phyloP scores from a whole-genome alignment of 139 green algal genomes.

The Volvox reticuliferus region DNA sequence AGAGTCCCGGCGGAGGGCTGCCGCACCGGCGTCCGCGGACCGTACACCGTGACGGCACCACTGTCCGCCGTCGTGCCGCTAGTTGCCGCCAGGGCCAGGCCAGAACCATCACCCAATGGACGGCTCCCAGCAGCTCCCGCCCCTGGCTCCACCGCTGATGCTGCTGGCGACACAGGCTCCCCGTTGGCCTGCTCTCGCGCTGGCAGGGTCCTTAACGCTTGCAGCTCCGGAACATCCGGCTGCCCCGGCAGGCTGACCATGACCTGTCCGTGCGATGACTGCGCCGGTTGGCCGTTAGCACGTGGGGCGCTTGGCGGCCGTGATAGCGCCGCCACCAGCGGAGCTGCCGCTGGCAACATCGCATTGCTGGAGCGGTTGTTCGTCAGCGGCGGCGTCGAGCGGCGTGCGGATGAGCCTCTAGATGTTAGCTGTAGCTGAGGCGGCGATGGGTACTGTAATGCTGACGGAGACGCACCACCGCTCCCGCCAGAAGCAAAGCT shows the following conservation, averaged over 20 bases:
- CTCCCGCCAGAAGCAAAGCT: background rate
- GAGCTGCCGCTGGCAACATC: background rate
- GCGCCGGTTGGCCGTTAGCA: background rate
- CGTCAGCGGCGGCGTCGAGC: constrained; percentile 5
- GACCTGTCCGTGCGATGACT: background rate
- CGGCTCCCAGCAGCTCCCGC: background rate
- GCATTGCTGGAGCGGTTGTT: constrained; percentile 8
- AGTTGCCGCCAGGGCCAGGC: background rate
- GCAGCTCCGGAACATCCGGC: constrained; percentile 9
- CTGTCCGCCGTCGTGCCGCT: too few relatives aligned
- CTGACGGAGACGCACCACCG: background rate
- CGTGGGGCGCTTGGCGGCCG: constrained; percentile 6
- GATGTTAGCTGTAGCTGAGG: background rate
- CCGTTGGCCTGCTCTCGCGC: background rate
- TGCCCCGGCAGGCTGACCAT: constrained; percentile 13
- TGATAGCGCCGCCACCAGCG: constrained; percentile 13
- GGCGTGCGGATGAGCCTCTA: background rate
- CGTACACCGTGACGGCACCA: background rate
- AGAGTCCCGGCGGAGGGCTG: background rate
- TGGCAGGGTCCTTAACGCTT: background rate
- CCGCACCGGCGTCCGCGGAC: constrained; percentile 3
- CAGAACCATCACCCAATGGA: background rate
- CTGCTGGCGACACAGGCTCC: background rate
- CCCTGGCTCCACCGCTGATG: background rate
- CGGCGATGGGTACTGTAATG: background rate